phyloP scores from a whole-genome alignment of 108 stramenopile genomes.

The Nannochloropsis granulata region DNA sequence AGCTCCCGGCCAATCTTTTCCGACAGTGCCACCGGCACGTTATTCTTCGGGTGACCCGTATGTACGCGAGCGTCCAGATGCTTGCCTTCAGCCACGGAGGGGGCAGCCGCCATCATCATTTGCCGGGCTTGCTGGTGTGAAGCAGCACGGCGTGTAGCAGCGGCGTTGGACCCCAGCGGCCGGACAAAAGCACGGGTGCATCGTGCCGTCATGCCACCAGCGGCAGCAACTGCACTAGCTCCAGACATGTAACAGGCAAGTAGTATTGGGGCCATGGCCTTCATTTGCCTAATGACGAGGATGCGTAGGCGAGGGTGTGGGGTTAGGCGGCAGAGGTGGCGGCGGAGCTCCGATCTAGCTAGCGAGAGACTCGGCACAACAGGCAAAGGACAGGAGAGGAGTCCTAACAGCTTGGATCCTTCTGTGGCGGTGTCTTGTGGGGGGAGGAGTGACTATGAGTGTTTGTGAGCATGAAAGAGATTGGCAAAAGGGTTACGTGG shows the following conservation, averaged over 20 bases:
- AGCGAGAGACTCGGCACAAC: no score
- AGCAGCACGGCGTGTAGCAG: background rate
- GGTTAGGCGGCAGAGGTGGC: no score
- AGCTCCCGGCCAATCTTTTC: constrained; percentile 55
- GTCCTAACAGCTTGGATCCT: no score
- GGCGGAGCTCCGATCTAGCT: no score
- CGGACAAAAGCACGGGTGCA: background rate
- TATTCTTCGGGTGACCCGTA: constrained; percentile 49
- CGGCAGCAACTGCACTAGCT: background rate
- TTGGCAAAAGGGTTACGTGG: no score
- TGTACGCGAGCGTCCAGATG: background rate
- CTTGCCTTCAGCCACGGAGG: background rate
- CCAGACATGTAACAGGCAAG: background rate
- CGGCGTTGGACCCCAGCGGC: background rate
- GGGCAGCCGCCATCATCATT: background rate
- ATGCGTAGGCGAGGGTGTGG: no score
- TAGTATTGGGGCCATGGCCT: background rate
- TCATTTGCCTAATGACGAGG: background rate
- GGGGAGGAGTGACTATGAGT: no score
- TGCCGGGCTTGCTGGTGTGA: background rate
- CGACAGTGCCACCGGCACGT: constrained; percentile 59
- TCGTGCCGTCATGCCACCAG: background rate
- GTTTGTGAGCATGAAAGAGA: no score
- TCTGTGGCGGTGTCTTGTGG: no score
- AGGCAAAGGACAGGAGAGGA: no score